Base-by-base conservation (phyloP, 164 flowering plant genomes). In the Umbilicus rupestris region DNA sequence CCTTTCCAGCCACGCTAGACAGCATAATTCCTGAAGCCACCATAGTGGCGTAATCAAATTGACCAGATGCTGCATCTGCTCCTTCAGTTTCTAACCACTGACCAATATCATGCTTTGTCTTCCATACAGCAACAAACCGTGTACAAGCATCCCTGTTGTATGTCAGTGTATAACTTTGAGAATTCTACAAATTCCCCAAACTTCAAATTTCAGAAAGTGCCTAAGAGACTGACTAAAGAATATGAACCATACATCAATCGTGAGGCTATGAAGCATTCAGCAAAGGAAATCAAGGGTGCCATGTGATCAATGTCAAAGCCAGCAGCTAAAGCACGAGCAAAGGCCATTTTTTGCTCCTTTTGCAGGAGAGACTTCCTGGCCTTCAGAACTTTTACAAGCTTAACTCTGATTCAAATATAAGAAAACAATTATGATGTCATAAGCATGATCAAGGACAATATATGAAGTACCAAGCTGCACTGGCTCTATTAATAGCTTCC, bases 261-360 rank as follows among this genome's bases (percentile, higher is more conserved):
- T 26, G 80, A 73, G 39, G 99, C 99, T 68, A 94, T 96, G 81
- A 95, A 95, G 74, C 86, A 83, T 71, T 89, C 86, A 69, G 97
- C 82, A 87, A 95, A 92, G 11, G 87, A 82, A 29, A 92, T 62
- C 75, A 95, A 78, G 49, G 82, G 76, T 60, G 83, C 72, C 80
- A 95, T 77, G 69, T 81, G 78, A 72, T 95, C 94, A 73, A 89
- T 78, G 65, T 92, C 96, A 83, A 92, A 95, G 68, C 99, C 93
- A 65, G 99, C 97, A 67, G 97, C 99, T 19, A 82, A 87, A 70
- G 99, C 96, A 68, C 97, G 92, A 62, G 97, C 99, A 84, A 95
- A 95, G 58, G 99, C 97, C 99, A 95, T 92, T 33, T 89, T 97
- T 79, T 95, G 99, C 80, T 95, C 99, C 71, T 95, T 95, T 75